Evolutionary conservation across 2,329 filamentous ascomycete genomes (phyloP), one percentile per base, ranked within the genome.

Genomic region (Sarocladium kiliense): DNA sequence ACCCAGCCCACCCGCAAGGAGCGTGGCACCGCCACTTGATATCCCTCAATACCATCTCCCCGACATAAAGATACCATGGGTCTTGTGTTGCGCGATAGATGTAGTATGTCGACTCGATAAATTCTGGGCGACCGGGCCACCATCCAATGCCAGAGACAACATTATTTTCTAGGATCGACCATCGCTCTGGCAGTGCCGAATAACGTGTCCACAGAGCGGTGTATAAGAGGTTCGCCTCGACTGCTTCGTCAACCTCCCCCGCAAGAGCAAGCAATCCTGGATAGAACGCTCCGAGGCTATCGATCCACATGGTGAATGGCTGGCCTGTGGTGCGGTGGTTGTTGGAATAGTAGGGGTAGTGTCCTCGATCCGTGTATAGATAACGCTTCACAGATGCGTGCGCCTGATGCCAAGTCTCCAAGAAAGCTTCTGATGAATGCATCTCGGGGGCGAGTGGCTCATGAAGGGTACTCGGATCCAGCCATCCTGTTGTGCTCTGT

Each of bases 51-150:
- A 91, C 87, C 94, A 99, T 99, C 69, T 99, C 94, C 26, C 92
- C 94, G 19, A 96, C 89, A 66, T 97, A 87, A 3, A 97, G 77
- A 71, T 97, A 97, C 92, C 93, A 99, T 0, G 92, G 92, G 68
- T 99, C 94, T 63, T 87, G 83, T 0, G 94, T 97, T 2, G 93
- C 92, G 53, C 89, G 87, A 68, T 95, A 97, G n/a, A 99, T 77
- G 66, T 97, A 90, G 72, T 96, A 99, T 0, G 89, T 96, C 1
- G 91, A 97, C 71, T 99, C 94, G 62, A 97, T 91, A 66, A 97
- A 97, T 69, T 99, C 94, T 4, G 94, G 94, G 23, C 94, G 84
- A 21, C 95, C 90, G 11, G 91, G 91, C 89, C 95, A 99, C 91
- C 94, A 97, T 11, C 87, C 85, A 25, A 97, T 82, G 10, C 91